Evolutionary conservation across 306 rosid species (phyloP), one percentile per base, ranked within the genome.

Genomic region (Malus fusca): DNA sequence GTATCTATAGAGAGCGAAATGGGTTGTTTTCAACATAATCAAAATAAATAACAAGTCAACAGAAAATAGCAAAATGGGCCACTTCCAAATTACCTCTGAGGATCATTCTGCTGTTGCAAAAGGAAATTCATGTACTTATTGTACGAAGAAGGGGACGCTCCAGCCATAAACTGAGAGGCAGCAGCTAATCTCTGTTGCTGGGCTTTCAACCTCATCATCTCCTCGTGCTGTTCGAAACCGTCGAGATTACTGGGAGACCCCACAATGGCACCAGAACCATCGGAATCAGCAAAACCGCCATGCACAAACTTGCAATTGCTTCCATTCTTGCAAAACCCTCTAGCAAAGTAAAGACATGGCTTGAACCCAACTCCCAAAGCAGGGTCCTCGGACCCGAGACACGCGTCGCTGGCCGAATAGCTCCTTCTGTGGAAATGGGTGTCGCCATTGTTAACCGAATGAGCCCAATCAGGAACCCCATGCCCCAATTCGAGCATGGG

Each of bases 281-380:
- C 98, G 8, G 90, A 78, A 81, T 94, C 98, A 37, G 65, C 69
- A 52, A 91, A 86, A 58, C 78, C 84, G 13, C 88, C 85, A 83
- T 95, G 98, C 80, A 84, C 84, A 83, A 90, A 95, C 88, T 89
- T 95, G 81, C 98, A 95, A 82, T 83, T 86, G 77, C 80, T 70
- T 6, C 98, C 98, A 68, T 95, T 95, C 84, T 95, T 95, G 78
- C 98, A 95, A 73, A 87, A 90, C 19, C 98, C 98, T 66, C 92
- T 86, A 2, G 98, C 97, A 80, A 80, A 95, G 84, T 92, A 95
- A 71, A 95, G 96, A 66, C 98, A 95, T 1, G 95, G 92, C 87
- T 89, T 95, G 52, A 63, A 88, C 37, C 92, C 96, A 72, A 82
- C 80, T 79, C 89, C 96, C 7, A 81, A 31, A 15, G 84, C 86